Percentiles rank a stretch among this genome's conserved stretches.
These are phyloP conservation scores for Poa annua DNA, from an alignment of 176 grass and related monocot genomes.

Conservation along the genomic window DNA sequence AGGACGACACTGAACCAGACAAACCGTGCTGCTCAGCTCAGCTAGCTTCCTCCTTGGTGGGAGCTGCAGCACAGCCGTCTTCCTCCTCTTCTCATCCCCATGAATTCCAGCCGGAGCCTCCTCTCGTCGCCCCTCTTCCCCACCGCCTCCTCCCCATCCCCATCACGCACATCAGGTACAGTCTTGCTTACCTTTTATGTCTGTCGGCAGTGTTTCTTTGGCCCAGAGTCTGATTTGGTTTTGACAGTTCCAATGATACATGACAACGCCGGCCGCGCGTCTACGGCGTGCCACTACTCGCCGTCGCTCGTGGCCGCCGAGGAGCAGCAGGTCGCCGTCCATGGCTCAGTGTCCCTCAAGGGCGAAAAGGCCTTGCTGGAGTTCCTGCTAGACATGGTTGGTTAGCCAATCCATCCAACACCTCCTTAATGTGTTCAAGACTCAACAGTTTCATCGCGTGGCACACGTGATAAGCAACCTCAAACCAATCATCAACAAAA, in stretches of 20 bases:
- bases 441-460: too few species aligned
- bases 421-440: background rate
- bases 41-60: too few species aligned
- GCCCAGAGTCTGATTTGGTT: background rate
- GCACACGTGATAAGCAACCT: too few species aligned
- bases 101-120: conserved; percentile 64
- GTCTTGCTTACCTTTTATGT: background rate
- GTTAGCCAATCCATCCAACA: background rate
- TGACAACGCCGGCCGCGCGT: conserved; percentile 42
- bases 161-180: conserved; percentile 41
- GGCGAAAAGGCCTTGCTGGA: conserved; percentile 62
- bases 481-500: too few species aligned
- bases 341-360: conserved; percentile 41
- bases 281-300: conserved; percentile 50
- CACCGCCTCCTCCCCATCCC: conserved; percentile 38
- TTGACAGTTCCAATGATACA: conserved; percentile 54
- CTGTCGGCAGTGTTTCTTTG: too few species aligned
- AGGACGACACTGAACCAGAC: conserved; percentile 24
- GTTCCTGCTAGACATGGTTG: conserved; percentile 44
- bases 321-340: conserved; percentile 24
- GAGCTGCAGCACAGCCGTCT: background rate
- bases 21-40: background rate
- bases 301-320: conserved; percentile 46
- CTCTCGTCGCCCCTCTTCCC: conserved; percentile 55
- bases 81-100: conserved; percentile 10